These are phyloP conservation scores for Rhodotorula sp. DNA, from an alignment of 1,284 basidiomycete genomes.

Conservation along the genomic window DNA sequence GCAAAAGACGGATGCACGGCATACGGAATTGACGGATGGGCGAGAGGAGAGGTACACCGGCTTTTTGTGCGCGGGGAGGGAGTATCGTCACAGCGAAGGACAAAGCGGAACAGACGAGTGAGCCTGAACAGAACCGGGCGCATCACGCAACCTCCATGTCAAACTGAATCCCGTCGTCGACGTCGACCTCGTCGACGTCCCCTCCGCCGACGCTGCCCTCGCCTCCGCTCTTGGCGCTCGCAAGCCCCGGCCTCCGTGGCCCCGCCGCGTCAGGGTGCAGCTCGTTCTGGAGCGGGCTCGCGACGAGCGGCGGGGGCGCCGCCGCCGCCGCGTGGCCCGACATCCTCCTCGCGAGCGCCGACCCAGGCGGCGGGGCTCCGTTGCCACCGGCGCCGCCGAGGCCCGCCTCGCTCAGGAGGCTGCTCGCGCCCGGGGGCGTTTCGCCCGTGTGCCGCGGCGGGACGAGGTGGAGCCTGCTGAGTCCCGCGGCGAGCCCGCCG, in stretches of 20 bases:
- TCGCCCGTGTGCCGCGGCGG: conserved; percentile 37
- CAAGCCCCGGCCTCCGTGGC: background rate
- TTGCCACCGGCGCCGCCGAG: background rate
- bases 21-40: too few relatives aligned
- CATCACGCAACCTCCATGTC: conserved; percentile 27
- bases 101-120: too few relatives aligned
- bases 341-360: background rate
- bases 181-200: conserved; percentile 1
- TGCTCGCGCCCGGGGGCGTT: conserved; percentile 25
- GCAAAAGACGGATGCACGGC: too few relatives aligned
- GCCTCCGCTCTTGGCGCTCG: background rate
- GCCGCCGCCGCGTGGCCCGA: background rate
- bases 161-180: conserved; percentile 34
- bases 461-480: conserved; percentile 33
- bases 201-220: conserved; percentile 7
- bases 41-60: too few relatives aligned
- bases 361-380: background rate
- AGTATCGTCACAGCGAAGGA: too few relatives aligned
- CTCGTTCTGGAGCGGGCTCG: conserved; percentile 1
- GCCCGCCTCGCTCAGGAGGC: background rate
- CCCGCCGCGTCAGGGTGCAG: background rate
- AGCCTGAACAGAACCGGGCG: too few relatives aligned
- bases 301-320: background rate
- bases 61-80: too few relatives aligned
- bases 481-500: conserved; percentile 37